Evolutionary conservation across 2,329 filamentous ascomycete genomes (phyloP), one percentile per base, ranked within the genome.

Genomic region (Calonectria pauciramosa): DNA sequence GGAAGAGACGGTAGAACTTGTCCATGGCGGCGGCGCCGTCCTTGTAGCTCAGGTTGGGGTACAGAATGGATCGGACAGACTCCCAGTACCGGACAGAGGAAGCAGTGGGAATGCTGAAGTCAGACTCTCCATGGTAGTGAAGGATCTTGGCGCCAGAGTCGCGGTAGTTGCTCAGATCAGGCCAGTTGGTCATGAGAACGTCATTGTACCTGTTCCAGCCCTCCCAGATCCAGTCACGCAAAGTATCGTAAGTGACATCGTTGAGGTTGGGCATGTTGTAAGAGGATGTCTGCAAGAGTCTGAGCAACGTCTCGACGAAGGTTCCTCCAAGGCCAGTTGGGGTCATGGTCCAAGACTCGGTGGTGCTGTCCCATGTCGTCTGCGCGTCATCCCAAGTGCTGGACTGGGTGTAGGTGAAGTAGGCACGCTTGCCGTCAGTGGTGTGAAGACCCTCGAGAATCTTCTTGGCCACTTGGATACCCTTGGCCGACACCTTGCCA

Each of bases 81-180:
- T 67, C 56, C 56, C 56, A 60, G 30, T 60, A 60, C 10, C 56
- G 56, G 13, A 60, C 56, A 2, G 56, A 60, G 4, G 56, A 60
- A 14, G 56, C 56, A 1, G 56, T 60, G 56, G 56, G 56, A 11
- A 60, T 60, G 16, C 64, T 67, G 13, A 67, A 67, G 10, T 67
- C 64, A 3, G 64, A 67, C 32, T 67, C 64, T 67, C 64, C 64
- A 23, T 67, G 64, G n/a, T 67, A 67, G 28, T 67, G 64, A n/a
- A 67, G 10, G 44, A 67, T 38, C 26, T 67, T 67, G 34, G 64
- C 64, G 16, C 64, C 64, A 67, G 64, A 51, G 44, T 67, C 64
- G 20, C 64, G 64, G 30, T 67, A 67, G 44, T 51, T 32, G 44
- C 44, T 67, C n/a, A 67, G 44, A 18, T 67, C 64, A n/a, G 64